These are phyloP conservation scores for Fusarium veterinarium DNA, from an alignment of 2,329 filamentous ascomycete species.

Conservation along the genomic window DNA sequence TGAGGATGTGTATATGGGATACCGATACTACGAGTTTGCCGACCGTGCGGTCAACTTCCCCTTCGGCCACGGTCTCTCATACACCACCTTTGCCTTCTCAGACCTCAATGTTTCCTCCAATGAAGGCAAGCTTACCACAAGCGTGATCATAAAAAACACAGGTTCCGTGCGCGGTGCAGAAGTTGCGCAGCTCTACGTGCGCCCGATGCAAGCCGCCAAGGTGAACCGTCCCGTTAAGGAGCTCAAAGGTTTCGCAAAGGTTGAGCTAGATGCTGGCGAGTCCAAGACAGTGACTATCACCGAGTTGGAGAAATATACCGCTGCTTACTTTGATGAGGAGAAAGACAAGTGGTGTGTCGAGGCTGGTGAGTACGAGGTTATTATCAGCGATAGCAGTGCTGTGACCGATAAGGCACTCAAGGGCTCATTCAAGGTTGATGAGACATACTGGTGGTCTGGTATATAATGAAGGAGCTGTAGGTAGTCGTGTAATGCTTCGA, in stretches of 20 bases:
- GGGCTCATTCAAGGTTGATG: slow-evolving; percentile 65
- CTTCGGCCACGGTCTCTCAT: slow-evolving; percentile 84
- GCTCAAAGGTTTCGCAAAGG: slow-evolving; percentile 74
- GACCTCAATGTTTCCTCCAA: slow-evolving; percentile 59
- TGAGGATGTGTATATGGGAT: slow-evolving; percentile 84
- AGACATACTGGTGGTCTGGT: slow-evolving; percentile 76
- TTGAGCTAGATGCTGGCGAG: slow-evolving; percentile 70
- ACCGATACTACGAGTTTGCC: slow-evolving; percentile 82
- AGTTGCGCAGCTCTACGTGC: slow-evolving; percentile 69
- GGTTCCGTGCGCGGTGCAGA: slow-evolving; percentile 65
- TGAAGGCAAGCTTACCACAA: slow-evolving; percentile 61
- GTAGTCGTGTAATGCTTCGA: not conserved
- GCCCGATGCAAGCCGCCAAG: slow-evolving; percentile 62
- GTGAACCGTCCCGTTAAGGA: slow-evolving; percentile 70
- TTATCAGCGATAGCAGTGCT: slow-evolving; percentile 68
- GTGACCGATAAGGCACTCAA: slow-evolving; percentile 61
- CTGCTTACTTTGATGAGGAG: slow-evolving; percentile 78
- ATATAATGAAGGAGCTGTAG: slow-evolving; percentile 46
- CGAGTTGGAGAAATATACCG: slow-evolving; percentile 71
- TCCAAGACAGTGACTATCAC: slow-evolving; percentile 66
- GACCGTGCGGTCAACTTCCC: slow-evolving; percentile 74
- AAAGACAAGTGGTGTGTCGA: slow-evolving; percentile 73
- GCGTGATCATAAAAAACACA: slow-evolving; percentile 69
- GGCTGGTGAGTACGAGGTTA: slow-evolving; percentile 71
- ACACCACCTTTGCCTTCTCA: slow-evolving; percentile 74